Percentiles rank a stretch among this genome's conserved stretches.
Conservation (phyloP, 129 eudicot species). For the Arctium lappa region DNA sequence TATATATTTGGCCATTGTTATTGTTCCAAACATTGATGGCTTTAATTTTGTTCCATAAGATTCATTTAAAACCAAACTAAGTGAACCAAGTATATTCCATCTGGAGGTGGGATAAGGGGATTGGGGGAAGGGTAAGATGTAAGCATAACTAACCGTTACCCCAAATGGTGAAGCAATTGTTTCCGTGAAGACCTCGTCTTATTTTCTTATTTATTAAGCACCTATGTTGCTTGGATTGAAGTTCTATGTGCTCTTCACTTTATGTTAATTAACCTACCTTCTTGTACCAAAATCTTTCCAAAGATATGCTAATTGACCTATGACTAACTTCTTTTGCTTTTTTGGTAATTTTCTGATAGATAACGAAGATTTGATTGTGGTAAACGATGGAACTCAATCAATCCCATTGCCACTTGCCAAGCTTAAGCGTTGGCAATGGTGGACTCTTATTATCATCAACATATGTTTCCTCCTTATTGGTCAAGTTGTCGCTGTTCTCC, state of each 20-base stretch:
- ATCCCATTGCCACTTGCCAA: slow-evolving; percentile 31
- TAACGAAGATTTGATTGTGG: slow-evolving; percentile 38
- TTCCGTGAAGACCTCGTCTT: not conserved
- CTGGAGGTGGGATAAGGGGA: no score
- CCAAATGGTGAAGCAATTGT: not conserved
- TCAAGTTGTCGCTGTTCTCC: slow-evolving; percentile 78
- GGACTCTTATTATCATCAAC: slow-evolving; percentile 61
- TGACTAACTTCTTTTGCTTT: not conserved
- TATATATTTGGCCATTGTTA: no score
- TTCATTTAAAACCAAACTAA: not conserved
- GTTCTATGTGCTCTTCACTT: not conserved
- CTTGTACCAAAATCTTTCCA: not conserved
- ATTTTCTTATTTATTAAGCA: not conserved
- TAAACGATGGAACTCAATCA: slow-evolving; percentile 20
- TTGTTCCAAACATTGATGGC: not conserved
- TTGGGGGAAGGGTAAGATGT: no score
- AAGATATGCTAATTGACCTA: slow-evolving; percentile 4
- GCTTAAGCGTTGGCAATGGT: slow-evolving; percentile 66
- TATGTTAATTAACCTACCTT: not conserved
- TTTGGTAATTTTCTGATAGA: slow-evolving; percentile 33
- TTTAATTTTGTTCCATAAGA: not conserved
- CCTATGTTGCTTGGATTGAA: not conserved
- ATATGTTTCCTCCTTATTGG: slow-evolving; percentile 69
- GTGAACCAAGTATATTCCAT: no score
- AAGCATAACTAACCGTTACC: not conserved